Evolutionary conservation across 2,329 filamentous ascomycete genomes (phyloP).

Genomic region (Metarhizium brunneum): DNA sequence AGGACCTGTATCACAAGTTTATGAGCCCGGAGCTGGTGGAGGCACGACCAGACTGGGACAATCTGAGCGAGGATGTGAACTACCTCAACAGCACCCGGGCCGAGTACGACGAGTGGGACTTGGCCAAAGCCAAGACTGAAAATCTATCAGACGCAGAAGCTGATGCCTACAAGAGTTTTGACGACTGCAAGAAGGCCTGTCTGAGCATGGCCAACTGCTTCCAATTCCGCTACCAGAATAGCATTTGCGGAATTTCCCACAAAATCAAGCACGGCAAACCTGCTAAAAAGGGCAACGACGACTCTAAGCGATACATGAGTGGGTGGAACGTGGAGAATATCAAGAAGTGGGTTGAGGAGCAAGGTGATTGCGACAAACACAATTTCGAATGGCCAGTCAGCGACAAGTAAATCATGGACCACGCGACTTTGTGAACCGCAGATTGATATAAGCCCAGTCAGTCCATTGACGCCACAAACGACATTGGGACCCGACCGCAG

Average conservation of each 20-base stretch:
- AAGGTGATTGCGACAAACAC: conserved; percentile 23
- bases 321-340: conserved; percentile 35
- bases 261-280: conserved; percentile 31
- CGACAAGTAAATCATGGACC: background rate
- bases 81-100: conserved; percentile 27
- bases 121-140: conserved; percentile 21
- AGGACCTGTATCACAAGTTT: conserved; percentile 39
- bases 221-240: conserved; percentile 30
- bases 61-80: conserved; percentile 34
- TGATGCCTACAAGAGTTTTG: conserved; percentile 30
- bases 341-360: conserved; percentile 26
- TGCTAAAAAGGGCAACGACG: conserved; percentile 16
- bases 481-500: no score
- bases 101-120: conserved; percentile 22
- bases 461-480: no score
- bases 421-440: background rate
- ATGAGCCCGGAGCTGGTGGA: conserved; percentile 29
- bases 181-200: conserved; percentile 37
- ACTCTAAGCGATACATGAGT: conserved; percentile 23
- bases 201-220: conserved; percentile 26
- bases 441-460: background rate
- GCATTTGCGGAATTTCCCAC: conserved; percentile 26
- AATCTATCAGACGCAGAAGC: conserved; percentile 27
- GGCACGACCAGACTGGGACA: conserved; percentile 42
- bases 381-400: conserved; percentile 2